Base-by-base conservation (phyloP, 495 filamentous ascomycete species). In the Lasiosphaeris hirsuta region DNA sequence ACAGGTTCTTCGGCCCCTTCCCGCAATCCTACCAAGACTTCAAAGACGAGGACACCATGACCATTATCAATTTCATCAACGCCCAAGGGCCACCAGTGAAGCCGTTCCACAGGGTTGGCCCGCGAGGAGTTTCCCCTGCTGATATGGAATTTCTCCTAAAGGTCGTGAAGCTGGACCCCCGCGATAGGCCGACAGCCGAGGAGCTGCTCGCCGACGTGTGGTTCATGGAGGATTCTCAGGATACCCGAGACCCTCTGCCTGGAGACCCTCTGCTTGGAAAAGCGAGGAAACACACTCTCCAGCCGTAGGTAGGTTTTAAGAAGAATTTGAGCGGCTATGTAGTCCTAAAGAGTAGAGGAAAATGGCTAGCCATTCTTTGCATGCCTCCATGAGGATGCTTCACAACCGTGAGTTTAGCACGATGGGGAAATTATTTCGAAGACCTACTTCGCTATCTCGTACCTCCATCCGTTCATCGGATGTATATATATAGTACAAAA, bases 1-100 rank as follows among this genome's bases (percentile, higher is more conserved):
- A 70, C 59, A 49, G 59, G 43, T 75, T 59, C 51, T 78, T 78
- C 57, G 73, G 76, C 33, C 76, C 76, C 50, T 78, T 71, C 54
- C 75, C 76, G 14, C 45, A 33, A 5, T 69, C 66, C 42, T 78
- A 75, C 50, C 33, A 47, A 30, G 72, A 73, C 10, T 60, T 74
- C 41, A 47, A 51, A 38, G 59, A 63, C 63, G 53, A 55, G 46
- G 45, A 54, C 14, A 40, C 61, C 33, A 48, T 56, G 43, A 57
- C 52, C 36, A 52, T 69, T 17, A 46, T 67, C 37, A 45, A 67
- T 17, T 56, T 58, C 36, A 65, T 68, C 50, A 58, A 69, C 48
- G 7, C 23, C 38, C 54, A 51, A 34, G 62, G 54, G 37, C 64
- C 62, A 5, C 64, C 59, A 14, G 37, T 23, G 34, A 67, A 59